Conservation (phyloP, 352 stramenopile genomes). For the Halophytophthora polymorphica region DNA sequence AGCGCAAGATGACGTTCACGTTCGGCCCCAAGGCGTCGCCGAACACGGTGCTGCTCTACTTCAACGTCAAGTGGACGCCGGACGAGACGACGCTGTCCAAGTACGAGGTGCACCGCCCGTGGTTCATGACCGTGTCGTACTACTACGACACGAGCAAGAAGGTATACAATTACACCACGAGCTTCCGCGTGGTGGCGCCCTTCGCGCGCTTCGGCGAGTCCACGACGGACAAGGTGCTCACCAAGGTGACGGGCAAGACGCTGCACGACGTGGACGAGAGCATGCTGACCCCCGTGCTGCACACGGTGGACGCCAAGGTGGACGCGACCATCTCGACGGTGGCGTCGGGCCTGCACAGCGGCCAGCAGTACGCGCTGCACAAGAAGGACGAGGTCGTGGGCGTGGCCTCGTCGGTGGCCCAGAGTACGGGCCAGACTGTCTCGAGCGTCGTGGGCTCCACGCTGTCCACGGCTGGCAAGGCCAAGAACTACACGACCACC, state of each 20-base stretch:
- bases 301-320: constrained; percentile 61
- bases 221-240: constrained; percentile 60
- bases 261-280: constrained; percentile 56
- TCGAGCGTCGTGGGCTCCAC: constrained; percentile 42
- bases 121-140: constrained; percentile 70
- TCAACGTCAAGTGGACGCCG: constrained; percentile 23
- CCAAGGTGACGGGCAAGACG: constrained; percentile 58
- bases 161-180: constrained; percentile 82
- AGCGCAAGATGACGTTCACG: constrained; percentile 41
- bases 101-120: constrained; percentile 45
- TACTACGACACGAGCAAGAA: constrained; percentile 81
- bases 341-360: constrained; percentile 45
- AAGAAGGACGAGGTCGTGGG: constrained; percentile 62
- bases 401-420: constrained; percentile 32
- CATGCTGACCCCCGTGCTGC: constrained; percentile 43
- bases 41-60: constrained; percentile 27
- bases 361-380: constrained; percentile 61
- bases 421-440: constrained; percentile 40
- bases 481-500: constrained; percentile 63
- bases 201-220: constrained; percentile 66
- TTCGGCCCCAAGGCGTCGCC: constrained; percentile 27
- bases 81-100: constrained; percentile 10
- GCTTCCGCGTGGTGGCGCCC: constrained; percentile 61
- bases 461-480: constrained; percentile 40
- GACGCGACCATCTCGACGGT: constrained; percentile 53